Percentiles rank a stretch among this genome's conserved stretches.
phyloP scores from a whole-genome alignment of 2,329 filamentous ascomycete genomes.

The Alternaria angustiovoidea region DNA sequence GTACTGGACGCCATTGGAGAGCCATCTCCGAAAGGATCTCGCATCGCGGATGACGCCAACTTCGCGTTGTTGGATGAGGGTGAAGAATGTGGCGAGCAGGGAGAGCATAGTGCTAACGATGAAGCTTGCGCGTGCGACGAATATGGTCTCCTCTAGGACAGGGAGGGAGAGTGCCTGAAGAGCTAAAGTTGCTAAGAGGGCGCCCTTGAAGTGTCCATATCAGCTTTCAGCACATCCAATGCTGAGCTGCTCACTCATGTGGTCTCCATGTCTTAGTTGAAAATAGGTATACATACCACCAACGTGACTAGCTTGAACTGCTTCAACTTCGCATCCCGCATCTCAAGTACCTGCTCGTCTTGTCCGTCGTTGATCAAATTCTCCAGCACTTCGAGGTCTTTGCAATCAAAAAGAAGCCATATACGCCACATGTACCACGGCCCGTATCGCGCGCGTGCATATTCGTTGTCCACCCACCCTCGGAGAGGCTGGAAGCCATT shows the following conservation, averaged over 20 bases:
- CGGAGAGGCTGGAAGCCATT: conserved; percentile 12
- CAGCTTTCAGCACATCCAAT: not conserved
- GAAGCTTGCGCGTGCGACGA: conserved; percentile 21
- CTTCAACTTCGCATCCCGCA: conserved; percentile 23
- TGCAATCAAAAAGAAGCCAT: conserved; percentile 33
- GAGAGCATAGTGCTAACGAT: conserved; percentile 19
- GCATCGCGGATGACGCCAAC: conserved; percentile 18
- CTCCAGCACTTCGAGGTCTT: conserved; percentile 28
- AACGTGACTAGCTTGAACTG: conserved; percentile 28
- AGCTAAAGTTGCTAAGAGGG: conserved; percentile 23
- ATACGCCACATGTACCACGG: conserved; percentile 18
- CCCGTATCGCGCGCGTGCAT: conserved; percentile 26
- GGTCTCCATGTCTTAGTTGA: not conserved
- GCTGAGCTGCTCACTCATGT: not conserved
- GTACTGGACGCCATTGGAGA: conserved; percentile 25
- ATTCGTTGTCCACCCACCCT: conserved; percentile 12
- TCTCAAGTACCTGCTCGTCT: conserved; percentile 21
- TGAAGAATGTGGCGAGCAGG: conserved; percentile 30
- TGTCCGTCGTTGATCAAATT: conserved; percentile 23
- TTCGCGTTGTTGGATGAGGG: conserved; percentile 28
- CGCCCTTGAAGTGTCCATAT: conserved; percentile 18
- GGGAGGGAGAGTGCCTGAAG: conserved; percentile 28
- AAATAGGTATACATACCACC: conserved; percentile 20
- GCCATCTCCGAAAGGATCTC: conserved; percentile 21
- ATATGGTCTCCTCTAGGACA: conserved; percentile 10